Percentiles rank a stretch among this genome's conserved stretches.
These are phyloP conservation scores for Pseudocercospora eumusae DNA, from an alignment of 2,329 filamentous ascomycete genomes.

Conservation along the genomic window DNA sequence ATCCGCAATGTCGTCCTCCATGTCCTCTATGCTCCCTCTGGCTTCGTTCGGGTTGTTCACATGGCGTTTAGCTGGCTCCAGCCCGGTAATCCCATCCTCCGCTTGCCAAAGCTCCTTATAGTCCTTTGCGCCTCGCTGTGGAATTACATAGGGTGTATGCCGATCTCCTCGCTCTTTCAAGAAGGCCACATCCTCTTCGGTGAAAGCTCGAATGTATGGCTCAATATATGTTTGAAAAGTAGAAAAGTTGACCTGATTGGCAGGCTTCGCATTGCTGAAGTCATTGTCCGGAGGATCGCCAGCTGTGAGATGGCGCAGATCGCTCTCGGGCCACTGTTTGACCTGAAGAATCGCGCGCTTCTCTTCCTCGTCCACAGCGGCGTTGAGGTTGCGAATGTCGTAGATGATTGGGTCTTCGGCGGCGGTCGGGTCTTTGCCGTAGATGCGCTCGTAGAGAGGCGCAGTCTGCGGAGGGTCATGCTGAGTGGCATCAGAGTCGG, in stretches of 20 bases:
- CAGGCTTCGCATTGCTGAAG: conserved; percentile 90
- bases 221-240: conserved; percentile 94
- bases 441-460: conserved; percentile 73
- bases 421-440: conserved; percentile 88
- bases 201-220: conserved; percentile 83
- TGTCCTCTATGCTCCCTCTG: conserved; percentile 79
- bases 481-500: conserved; percentile 58
- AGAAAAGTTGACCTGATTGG: conserved; percentile 88
- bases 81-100: conserved; percentile 78
- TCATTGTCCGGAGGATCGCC: conserved; percentile 91
- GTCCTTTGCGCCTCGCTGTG: conserved; percentile 77
- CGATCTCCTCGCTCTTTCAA: conserved; percentile 84
- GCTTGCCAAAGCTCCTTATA: conserved; percentile 93
- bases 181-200: conserved; percentile 92
- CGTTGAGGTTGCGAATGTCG: conserved; percentile 75
- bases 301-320: conserved; percentile 81
- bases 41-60: conserved; percentile 77
- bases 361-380: conserved; percentile 80
- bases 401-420: conserved; percentile 91
- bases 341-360: conserved; percentile 88
- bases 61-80: conserved; percentile 66
- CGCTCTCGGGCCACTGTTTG: conserved; percentile 74
- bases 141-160: conserved; percentile 78
- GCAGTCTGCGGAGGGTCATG: conserved; percentile 59
- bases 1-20: conserved; percentile 83